Percentiles rank a stretch among this genome's conserved stretches.
Evolutionary conservation across 106 monocot genomes (phyloP).

Genomic region (Dendrobium huoshanense): DNA sequence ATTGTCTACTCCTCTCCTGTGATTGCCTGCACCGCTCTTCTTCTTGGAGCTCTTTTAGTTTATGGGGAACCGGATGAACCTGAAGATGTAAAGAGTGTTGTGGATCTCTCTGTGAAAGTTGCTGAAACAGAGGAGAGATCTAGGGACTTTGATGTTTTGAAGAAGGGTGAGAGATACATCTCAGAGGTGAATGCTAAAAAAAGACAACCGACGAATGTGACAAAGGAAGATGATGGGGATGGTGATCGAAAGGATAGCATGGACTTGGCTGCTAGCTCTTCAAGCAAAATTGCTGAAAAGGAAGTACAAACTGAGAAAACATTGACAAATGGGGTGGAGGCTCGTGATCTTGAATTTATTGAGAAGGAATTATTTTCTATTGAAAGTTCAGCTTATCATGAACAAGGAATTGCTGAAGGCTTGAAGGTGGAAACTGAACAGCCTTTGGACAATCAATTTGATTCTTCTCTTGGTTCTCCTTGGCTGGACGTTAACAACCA

Average conservation of each 20-base stretch:
- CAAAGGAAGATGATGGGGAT: slow-evolving; percentile 8
- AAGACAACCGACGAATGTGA: not conserved
- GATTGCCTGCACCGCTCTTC: slow-evolving; percentile 56
- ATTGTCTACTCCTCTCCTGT: slow-evolving; percentile 48
- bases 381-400: slow-evolving; percentile 6
- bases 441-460: slow-evolving; percentile 5
- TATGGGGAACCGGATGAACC: slow-evolving; percentile 52
- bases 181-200: not conserved
- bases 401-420: slow-evolving; percentile 6
- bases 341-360: not conserved
- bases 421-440: slow-evolving; percentile 8
- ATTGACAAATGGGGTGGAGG: not conserved
- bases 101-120: slow-evolving; percentile 6
- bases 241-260: slow-evolving; percentile 5
- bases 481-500: slow-evolving; percentile 16
- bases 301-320: not conserved
- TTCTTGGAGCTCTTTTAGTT: slow-evolving; percentile 61
- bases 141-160: no score
- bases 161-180: slow-evolving; percentile 2
- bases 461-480: slow-evolving; percentile 27
- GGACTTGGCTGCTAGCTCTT: not conserved
- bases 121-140: not conserved
- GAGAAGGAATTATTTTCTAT: slow-evolving; percentile 10
- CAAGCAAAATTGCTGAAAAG: not conserved
- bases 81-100: slow-evolving; percentile 20